phyloP scores from a whole-genome alignment of 257 asterid species.

The Henckelia pumila region DNA sequence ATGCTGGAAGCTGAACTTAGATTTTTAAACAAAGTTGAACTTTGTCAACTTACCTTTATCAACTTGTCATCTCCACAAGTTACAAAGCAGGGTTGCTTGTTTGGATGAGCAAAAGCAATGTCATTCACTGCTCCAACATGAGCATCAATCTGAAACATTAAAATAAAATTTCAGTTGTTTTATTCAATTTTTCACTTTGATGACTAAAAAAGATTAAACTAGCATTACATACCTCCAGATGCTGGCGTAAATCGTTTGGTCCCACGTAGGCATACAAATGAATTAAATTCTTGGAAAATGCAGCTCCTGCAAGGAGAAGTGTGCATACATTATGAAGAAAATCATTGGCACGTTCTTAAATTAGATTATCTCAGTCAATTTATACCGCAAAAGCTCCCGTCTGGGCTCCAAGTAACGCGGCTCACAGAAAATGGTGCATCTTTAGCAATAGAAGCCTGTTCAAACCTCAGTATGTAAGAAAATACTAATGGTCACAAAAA shows the following conservation, averaged over 20 bases:
- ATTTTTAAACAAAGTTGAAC: constrained; percentile 8
- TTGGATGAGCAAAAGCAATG: constrained; percentile 93
- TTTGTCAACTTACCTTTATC: constrained; percentile 60
- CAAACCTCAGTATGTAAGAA: constrained; percentile 32
- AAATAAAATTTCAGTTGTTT: constrained; percentile 22
- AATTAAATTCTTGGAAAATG: constrained; percentile 87
- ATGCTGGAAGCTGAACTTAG: constrained; percentile 15
- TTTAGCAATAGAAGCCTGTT: constrained; percentile 86
- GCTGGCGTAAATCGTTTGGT: constrained; percentile 82
- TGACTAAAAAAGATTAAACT: constrained; percentile 11
- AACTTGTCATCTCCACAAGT: constrained; percentile 98
- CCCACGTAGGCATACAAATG: constrained; percentile 82
- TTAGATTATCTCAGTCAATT: constrained; percentile 10
- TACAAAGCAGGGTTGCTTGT: constrained; percentile 81
- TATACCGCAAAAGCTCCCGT: constrained; percentile 83
- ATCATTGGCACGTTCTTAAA: constrained; percentile 13
- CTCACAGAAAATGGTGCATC: constrained; percentile 82
- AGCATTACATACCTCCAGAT: constrained; percentile 61
- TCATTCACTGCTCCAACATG: constrained; percentile 91
- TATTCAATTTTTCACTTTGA: constrained; percentile 17
- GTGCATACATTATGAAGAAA: constrained; percentile 24
- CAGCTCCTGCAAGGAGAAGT: constrained; percentile 70
- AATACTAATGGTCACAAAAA: constrained; percentile 1
- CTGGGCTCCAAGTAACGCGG: constrained; percentile 95
- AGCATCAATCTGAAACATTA: constrained; percentile 77